Evolutionary conservation across 306 rosid genomes (phyloP), one percentile per base, ranked within the genome.

Genomic region (Quillaja saponaria): DNA sequence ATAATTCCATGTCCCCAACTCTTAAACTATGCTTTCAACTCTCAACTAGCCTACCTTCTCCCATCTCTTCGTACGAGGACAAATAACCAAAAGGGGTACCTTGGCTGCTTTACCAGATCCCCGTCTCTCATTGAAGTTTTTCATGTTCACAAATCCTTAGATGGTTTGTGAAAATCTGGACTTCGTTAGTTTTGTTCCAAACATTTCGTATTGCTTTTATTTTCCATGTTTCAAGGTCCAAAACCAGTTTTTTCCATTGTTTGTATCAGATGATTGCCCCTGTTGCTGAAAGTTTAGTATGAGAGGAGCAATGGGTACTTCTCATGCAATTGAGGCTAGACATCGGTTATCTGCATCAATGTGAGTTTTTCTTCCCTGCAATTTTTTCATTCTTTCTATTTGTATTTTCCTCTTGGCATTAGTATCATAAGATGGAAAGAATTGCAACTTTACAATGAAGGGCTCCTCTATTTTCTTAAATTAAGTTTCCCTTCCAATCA

Each of bases 231-330:
- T 68, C 17, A 51, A 13, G 41, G 41, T 58, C 46, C 34, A 69
- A 6, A 13, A 49, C 17, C n/a, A 28, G 35, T n/a, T 2, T 37
- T 57, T 61, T 34, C 1, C 8, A 8, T 61, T 53, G 21, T 73
- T 57, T 25, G 77, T 82, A 68, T 71, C 61, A 72, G 57, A 71
- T 79, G 76, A 78, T 82, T 67, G 66, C 57, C 53, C 31, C 45
- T 78, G 63, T 55, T 55, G 71, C 46, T 78, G 65, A 66, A 3
- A 34, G 61, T 41, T 45, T 49, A 12, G 46, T 15, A 79, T 82
- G 77, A 82, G 91, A 78, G 84, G 81, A 68, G 63, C 78, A 63
- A 87, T 81, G 94, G 95, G 84, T 10, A 56, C 78, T 74, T 80
- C 90, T 55, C 84, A 66, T 37, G 65, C 84, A 0, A 66, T 62